A percentile compares a stretch with the other conserved stretches of the same genome.
These are phyloP conservation scores for Astrocystis sublimbata DNA, from an alignment of 495 filamentous ascomycete genomes.

Conservation along the genomic window DNA sequence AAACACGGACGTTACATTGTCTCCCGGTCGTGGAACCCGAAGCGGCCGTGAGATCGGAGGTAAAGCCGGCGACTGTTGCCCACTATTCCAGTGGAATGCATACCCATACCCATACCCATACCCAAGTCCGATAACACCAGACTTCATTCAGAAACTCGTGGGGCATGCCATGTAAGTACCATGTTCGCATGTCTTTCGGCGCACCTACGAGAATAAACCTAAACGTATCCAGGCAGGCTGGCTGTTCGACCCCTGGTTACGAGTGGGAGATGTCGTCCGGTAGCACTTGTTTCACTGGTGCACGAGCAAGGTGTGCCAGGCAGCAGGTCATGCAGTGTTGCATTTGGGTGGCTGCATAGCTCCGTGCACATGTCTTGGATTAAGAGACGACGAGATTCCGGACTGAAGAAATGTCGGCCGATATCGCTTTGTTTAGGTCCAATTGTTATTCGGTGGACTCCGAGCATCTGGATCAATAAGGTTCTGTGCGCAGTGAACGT, in stretches of 20 bases:
- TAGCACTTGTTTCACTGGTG: background rate
- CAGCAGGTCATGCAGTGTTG: background rate
- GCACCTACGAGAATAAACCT: too few species aligned
- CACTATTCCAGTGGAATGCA: too few species aligned
- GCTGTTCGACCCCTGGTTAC: background rate
- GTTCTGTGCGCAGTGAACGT: background rate
- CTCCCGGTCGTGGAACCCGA: constrained; percentile 13
- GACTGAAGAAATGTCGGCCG: background rate
- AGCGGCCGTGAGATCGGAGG: constrained; percentile 11
- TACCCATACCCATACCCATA: too few species aligned
- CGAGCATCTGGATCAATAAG: background rate
- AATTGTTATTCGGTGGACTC: too few species aligned
- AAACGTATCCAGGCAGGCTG: background rate
- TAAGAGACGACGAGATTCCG: constrained; percentile 1
- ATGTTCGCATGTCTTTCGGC: background rate
- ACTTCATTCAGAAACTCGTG: background rate
- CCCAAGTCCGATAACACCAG: too few species aligned
- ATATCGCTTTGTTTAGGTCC: background rate
- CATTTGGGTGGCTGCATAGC: background rate
- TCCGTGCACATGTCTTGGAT: background rate
- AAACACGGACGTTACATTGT: constrained; percentile 15
- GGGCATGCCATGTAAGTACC: too few species aligned
- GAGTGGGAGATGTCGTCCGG: background rate
- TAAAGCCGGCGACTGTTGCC: background rate
- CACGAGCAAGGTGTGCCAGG: background rate